These are phyloP conservation scores for Fraxinus dipetala DNA, from an alignment of 305 asterid genomes.

Conservation along the genomic window DNA sequence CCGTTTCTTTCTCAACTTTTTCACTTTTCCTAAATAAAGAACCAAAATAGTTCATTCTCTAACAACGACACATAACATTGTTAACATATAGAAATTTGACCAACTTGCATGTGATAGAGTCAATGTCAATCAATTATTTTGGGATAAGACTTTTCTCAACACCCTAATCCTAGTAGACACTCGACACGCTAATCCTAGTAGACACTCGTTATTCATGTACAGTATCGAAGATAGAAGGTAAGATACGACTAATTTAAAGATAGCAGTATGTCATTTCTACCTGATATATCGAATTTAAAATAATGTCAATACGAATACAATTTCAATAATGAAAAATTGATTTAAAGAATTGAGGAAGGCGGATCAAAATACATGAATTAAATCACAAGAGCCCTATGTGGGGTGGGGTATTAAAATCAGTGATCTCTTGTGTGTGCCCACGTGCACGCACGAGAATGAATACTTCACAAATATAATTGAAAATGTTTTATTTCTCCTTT, in stretches of 20 bases:
- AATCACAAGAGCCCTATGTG: constrained; percentile 35
- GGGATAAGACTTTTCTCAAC: neutral
- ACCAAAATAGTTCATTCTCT: constrained; percentile 15
- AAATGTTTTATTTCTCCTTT: constrained; percentile 29
- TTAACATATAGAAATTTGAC: constrained; percentile 28
- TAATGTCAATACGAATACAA: constrained; percentile 21
- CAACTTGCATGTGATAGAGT: constrained; percentile 35
- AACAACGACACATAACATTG: constrained; percentile 22
- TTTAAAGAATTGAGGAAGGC: constrained; percentile 38
- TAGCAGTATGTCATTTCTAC: neutral
- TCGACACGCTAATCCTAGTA: neutral
- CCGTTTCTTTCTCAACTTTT: constrained; percentile 8
- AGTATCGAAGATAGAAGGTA: neutral
- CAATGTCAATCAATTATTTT: constrained; percentile 22
- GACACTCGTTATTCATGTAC: neutral
- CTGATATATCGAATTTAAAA: constrained; percentile 25
- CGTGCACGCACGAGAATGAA: constrained; percentile 65
- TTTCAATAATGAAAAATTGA: constrained; percentile 37
- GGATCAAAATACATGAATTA: constrained; percentile 29
- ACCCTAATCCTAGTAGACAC: neutral
- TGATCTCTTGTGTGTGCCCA: constrained; percentile 53
- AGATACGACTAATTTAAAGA: neutral
- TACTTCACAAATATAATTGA: constrained; percentile 35
- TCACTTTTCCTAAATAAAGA: constrained; percentile 23
- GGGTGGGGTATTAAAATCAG: constrained; percentile 49